Evolutionary conservation across 225 moss, liverwort and hornwort species (phyloP).

Genomic region (Marchantia polymorpha): DNA sequence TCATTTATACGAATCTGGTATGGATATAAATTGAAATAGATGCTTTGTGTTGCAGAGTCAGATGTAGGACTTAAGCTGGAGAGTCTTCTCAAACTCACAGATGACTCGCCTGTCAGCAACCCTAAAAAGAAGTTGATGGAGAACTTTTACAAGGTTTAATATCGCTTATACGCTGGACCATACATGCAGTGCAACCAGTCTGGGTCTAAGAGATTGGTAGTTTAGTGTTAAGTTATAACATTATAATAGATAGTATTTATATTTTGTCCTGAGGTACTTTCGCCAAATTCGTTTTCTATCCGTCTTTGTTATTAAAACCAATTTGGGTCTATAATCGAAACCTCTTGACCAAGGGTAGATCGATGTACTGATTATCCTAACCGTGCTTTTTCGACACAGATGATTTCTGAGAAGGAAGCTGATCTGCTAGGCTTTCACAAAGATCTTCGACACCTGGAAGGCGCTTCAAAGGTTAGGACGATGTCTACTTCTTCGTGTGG

Average conservation of each 20-base stretch:
- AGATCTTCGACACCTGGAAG: constrained; percentile 72
- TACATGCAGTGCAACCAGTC: too few relatives aligned
- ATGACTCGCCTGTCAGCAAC: constrained; percentile 70
- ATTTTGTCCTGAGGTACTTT: too few relatives aligned
- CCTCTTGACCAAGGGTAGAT: too few relatives aligned
- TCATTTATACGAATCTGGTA: not conserved
- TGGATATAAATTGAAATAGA: not conserved
- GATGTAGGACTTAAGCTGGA: constrained; percentile 93
- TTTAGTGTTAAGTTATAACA: too few relatives aligned
- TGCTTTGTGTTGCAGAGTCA: constrained; percentile 52
- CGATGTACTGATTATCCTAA: not conserved
- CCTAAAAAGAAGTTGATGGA: constrained; percentile 96
- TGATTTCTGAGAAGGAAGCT: constrained; percentile 75
- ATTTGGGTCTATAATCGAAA: not conserved
- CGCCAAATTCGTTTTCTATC: too few relatives aligned
- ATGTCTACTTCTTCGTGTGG: not conserved
- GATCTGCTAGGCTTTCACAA: constrained; percentile 86
- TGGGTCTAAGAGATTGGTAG: too few relatives aligned
- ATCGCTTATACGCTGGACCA: not conserved
- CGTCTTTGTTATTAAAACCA: too few relatives aligned
- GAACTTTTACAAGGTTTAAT: constrained; percentile 77
- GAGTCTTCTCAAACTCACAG: constrained; percentile 84
- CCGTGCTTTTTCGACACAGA: constrained; percentile 25
- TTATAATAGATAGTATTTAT: too few relatives aligned
- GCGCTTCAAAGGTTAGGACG: constrained; percentile 70